Evolutionary conservation across 1,139 yeast genomes (phyloP).

Genomic region (Citeromyces siamensis): DNA sequence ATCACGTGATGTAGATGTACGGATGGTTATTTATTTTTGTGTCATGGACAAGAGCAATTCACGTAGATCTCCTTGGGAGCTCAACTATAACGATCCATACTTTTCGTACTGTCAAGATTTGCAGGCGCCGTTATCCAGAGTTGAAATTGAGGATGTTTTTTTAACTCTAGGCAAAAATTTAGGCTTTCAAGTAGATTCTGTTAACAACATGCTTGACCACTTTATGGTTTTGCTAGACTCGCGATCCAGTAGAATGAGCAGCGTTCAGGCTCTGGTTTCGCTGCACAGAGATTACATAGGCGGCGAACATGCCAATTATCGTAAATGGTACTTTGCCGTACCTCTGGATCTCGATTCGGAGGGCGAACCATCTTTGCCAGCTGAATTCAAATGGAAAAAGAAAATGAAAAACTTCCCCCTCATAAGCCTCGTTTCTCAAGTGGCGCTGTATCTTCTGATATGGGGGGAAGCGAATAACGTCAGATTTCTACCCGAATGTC

Average conservation of each 20-base stretch:
- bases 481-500: constrained; percentile 85
- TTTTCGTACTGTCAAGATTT: too few relatives aligned
- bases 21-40: too few relatives aligned
- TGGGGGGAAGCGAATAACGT: constrained; percentile 99
- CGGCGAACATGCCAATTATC: constrained; percentile 83
- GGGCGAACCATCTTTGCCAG: constrained; percentile 44
- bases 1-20: too few relatives aligned
- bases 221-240: constrained; percentile 92
- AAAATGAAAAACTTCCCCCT: constrained; percentile 62
- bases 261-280: constrained; percentile 84
- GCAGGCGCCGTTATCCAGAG: too few relatives aligned
- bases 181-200: constrained; percentile 96
- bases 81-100: too few relatives aligned
- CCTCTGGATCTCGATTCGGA: constrained; percentile 79
- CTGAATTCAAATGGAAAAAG: constrained; percentile 68
- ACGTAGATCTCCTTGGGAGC: too few relatives aligned
- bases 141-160: constrained; percentile 85
- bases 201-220: constrained; percentile 95
- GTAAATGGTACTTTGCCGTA: constrained; percentile 95
- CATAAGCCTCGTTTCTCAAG: constrained; percentile 77
- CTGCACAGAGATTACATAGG: constrained; percentile 97
- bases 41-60: too few relatives aligned
- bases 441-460: constrained; percentile 76
- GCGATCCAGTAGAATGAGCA: constrained; percentile 93
- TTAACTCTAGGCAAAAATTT: constrained; percentile 82